Evolutionary conservation across 371 early-diverging fungal species (phyloP).

Genomic region (Mortierella sp.): DNA sequence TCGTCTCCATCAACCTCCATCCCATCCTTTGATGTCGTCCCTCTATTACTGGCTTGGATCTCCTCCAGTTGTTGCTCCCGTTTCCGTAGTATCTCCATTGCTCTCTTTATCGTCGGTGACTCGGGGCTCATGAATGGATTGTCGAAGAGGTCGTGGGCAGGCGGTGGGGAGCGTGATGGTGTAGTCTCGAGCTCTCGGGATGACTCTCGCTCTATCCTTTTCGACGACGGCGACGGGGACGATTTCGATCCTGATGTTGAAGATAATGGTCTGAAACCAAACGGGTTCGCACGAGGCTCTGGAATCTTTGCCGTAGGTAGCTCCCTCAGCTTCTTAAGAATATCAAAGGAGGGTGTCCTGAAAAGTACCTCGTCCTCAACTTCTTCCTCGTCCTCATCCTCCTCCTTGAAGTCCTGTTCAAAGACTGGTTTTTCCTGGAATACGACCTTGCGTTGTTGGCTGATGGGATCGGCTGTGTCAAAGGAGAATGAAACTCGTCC

Average conservation of each 20-base stretch:
- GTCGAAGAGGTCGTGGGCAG: neutral
- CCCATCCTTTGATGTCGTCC: neutral
- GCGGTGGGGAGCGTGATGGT: neutral
- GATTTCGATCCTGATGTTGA: neutral
- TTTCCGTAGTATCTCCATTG: conserved; percentile 30
- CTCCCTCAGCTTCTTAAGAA: conserved; percentile 32
- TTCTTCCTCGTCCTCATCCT: conserved; percentile 17
- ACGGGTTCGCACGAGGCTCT: conserved; percentile 40
- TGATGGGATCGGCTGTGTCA: neutral
- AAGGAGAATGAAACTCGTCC: conserved; percentile 1
- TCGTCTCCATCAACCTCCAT: neutral
- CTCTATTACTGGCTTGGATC: conserved; percentile 9
- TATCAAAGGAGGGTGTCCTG: conserved; percentile 41
- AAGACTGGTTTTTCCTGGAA: conserved; percentile 27
- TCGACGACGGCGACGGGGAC: neutral
- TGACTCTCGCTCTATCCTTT: neutral
- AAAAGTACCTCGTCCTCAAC: conserved; percentile 43
- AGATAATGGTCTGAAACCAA: conserved; percentile 19
- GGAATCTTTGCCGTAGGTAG: conserved; percentile 28
- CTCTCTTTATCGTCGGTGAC: conserved; percentile 31
- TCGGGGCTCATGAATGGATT: conserved; percentile 26
- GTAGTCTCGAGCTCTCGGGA: neutral
- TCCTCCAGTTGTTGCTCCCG: conserved; percentile 33
- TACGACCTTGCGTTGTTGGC: conserved; percentile 1
- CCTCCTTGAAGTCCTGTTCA: conserved; percentile 16